Conservation (phyloP, 352 stramenopile species). For the Phytopythium vexans region DNA sequence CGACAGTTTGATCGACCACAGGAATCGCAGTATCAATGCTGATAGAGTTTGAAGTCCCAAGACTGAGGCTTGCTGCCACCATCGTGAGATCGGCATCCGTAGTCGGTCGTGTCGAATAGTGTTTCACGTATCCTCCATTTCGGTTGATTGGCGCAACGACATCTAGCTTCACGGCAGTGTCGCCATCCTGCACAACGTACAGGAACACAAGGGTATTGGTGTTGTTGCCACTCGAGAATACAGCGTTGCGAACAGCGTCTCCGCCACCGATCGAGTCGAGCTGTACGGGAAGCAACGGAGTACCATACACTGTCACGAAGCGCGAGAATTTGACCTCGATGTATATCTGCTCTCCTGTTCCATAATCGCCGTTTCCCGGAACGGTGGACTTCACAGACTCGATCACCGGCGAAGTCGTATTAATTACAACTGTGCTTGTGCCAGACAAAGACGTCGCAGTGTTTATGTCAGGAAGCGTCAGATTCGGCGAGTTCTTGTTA, state of each 20-base stretch:
- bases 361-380: constrained; percentile 69
- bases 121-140: constrained; percentile 70
- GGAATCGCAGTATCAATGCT: constrained; percentile 60
- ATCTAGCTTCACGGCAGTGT: constrained; percentile 44
- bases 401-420: constrained; percentile 68
- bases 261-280: constrained; percentile 42
- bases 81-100: constrained; percentile 55
- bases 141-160: constrained; percentile 50
- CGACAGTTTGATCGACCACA: constrained; percentile 46
- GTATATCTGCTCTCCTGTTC: constrained; percentile 55
- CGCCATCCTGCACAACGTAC: constrained; percentile 63
- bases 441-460: constrained; percentile 39
- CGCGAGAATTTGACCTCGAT: constrained; percentile 58
- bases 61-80: constrained; percentile 34
- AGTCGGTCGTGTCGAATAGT: constrained; percentile 61
- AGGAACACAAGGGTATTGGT: constrained; percentile 62
- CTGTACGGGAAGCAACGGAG: constrained; percentile 37
- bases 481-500: constrained; percentile 46
- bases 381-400: constrained; percentile 38
- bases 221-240: constrained; percentile 65
- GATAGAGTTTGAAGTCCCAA: constrained; percentile 54
- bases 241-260: constrained; percentile 28
- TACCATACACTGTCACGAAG: constrained; percentile 64
- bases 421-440: constrained; percentile 56
- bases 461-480: constrained; percentile 50